Evolutionary conservation across 2,329 filamentous ascomycete genomes (phyloP).

Genomic region (Delphinella strobiligena): DNA sequence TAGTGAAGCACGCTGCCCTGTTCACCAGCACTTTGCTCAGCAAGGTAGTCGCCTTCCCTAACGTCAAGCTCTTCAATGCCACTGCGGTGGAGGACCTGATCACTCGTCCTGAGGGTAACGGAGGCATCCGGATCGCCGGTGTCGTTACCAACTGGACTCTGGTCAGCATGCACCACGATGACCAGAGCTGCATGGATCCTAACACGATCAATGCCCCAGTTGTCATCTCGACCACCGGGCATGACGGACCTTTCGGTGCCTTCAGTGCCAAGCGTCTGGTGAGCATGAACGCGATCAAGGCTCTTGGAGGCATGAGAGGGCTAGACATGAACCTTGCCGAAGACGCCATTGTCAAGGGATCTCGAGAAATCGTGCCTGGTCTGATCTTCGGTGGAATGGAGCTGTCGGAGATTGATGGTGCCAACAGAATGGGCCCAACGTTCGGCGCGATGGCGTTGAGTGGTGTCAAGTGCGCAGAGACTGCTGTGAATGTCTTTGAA

Average conservation of each 20-base stretch:
- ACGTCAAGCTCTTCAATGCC: conserved; percentile 94
- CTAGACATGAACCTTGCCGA: conserved; percentile 87
- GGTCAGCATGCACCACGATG: conserved; percentile 47
- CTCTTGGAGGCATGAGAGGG: conserved; percentile 83
- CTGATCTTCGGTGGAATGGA: conserved; percentile 95
- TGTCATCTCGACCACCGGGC: conserved; percentile 79
- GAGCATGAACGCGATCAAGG: conserved; percentile 71
- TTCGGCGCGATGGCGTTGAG: conserved; percentile 82
- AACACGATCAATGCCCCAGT: conserved; percentile 92
- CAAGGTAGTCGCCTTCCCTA: conserved; percentile 72
- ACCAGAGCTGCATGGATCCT: conserved; percentile 62
- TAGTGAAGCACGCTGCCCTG: conserved; percentile 86
- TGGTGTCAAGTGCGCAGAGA: conserved; percentile 85
- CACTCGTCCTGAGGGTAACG: conserved; percentile 50
- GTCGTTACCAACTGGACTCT: conserved; percentile 96
- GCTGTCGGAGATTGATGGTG: conserved; percentile 73
- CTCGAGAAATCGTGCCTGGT: conserved; percentile 75
- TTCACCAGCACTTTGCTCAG: conserved; percentile 82
- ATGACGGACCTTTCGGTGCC: conserved; percentile 82
- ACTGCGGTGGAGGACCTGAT: conserved; percentile 88
- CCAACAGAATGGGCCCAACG: conserved; percentile 83
- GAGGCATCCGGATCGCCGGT: conserved; percentile 61
- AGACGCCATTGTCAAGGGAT: conserved; percentile 87
- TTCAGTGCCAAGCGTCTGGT: conserved; percentile 87
- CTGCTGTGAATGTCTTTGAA: conserved; percentile 67